Evolutionary conservation across 1,139 yeast species (phyloP), one percentile per base, ranked within the genome.

Genomic region (Hyphopichia buzzinii): DNA sequence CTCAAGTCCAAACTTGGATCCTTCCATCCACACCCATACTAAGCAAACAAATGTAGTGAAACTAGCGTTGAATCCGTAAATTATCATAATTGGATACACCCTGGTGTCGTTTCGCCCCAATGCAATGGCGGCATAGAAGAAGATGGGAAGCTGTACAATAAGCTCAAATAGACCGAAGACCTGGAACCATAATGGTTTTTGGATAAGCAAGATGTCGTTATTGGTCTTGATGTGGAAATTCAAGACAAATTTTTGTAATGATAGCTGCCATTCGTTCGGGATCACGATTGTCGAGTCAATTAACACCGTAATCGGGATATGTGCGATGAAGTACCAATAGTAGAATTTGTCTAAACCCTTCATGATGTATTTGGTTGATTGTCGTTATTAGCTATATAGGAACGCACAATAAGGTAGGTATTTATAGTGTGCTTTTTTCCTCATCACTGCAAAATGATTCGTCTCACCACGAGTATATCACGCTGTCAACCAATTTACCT

Each of bases 1-100:
- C 1, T 55, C 48, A 41, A 80, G 64, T 13, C 71, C 77, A 33
- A 62, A 39, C 0, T 46, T 42, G 3, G 39, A 49, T 11, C 72
- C 68, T 12, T 65, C 57, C 1, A 49, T 27, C 17, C 49, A 40
- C n/a, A 79, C 65, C 49, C 74, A 67, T 7, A 67, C 52, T 29
- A 81, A 50, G 53, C 95, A 87, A 8, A 80, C 79, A 30, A 80
- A 58, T 0, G 95, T 85, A 10, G 95, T 84, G 39, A 82, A 68
- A 8, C 80, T 64, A 0, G 95, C 95, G 53, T 84, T 87, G 50
- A 84, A 76, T 4, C 88, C 94, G 54, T 87, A 87, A 11, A 82
- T 54, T n/a, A 81, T 57, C 47, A 79, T 59, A 55, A 68, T 70
- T 11, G 79, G 70, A 49, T 75, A 79, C 12, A 75, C 60, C 17